A percentile compares a stretch with the other conserved stretches of the same genome.
Evolutionary conservation across 495 filamentous ascomycete genomes (phyloP).

Genomic region (Trichoderma virens): DNA sequence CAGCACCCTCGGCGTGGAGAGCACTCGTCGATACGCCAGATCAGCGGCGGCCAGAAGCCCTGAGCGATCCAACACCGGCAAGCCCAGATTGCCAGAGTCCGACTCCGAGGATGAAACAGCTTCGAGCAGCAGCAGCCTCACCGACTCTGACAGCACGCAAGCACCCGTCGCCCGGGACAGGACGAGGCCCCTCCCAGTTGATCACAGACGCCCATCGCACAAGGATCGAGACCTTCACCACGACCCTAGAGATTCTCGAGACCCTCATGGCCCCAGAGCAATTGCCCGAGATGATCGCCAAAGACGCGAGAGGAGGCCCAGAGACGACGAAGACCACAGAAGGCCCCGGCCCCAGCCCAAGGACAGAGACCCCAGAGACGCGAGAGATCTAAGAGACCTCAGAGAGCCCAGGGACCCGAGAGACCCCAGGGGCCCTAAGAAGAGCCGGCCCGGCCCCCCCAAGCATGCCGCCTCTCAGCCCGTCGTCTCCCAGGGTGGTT

Average conservation of each 20-base stretch:
- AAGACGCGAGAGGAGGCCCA: neutral
- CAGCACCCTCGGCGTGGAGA: slow-evolving; percentile 23
- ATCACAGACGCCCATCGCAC: neutral
- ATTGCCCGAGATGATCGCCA: neutral
- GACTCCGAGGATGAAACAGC: slow-evolving; percentile 20
- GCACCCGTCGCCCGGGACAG: neutral
- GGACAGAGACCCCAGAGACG: neutral
- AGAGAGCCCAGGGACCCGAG: neutral
- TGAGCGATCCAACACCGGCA: slow-evolving; percentile 39
- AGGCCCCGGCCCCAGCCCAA: neutral
- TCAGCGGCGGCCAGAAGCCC: slow-evolving; percentile 23
- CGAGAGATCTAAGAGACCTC: neutral
- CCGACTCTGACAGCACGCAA: slow-evolving; percentile 32
- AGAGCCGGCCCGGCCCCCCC: slow-evolving; percentile 4
- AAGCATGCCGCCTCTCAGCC: slow-evolving; percentile 6
- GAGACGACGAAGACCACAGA: neutral
- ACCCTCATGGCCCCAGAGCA: neutral
- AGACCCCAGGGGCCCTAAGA: slow-evolving; percentile 3
- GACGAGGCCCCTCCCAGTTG: neutral
- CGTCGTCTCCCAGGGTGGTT: neutral
- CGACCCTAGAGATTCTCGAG: neutral
- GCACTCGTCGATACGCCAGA: slow-evolving; percentile 27
- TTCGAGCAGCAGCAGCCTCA: slow-evolving; percentile 24
- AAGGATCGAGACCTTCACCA: neutral
- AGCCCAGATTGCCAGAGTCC: slow-evolving; percentile 22